Conservation (phyloP, 176 grass and related monocot species). For the Oryza brachyantha region DNA sequence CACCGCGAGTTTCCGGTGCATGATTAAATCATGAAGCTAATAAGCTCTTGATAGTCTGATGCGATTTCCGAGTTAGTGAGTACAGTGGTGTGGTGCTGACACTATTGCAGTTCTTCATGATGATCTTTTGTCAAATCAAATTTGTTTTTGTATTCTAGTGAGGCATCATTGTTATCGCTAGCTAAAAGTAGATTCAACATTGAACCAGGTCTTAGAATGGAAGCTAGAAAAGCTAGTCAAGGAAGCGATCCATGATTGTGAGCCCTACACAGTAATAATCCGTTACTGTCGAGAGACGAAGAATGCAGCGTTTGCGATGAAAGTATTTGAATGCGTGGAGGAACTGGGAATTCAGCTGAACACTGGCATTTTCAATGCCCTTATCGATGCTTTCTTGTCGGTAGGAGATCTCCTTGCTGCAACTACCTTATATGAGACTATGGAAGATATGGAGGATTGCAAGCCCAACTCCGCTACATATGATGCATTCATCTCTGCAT, state of each 20-base stretch:
- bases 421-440: constrained; percentile 42
- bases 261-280: constrained; percentile 37
- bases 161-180: background rate
- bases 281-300: constrained; percentile 30
- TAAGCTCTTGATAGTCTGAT: background rate
- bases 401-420: constrained; percentile 41
- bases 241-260: constrained; percentile 30
- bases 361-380: constrained; percentile 45
- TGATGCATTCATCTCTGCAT: constrained; percentile 41
- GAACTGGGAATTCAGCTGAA: constrained; percentile 30
- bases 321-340: constrained; percentile 34
- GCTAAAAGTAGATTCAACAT: background rate
- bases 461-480: constrained; percentile 43
- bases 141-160: background rate
- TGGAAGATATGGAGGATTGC: constrained; percentile 28
- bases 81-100: background rate
- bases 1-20: background rate
- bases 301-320: constrained; percentile 37
- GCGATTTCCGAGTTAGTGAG: background rate
- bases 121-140: background rate
- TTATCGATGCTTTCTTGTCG: constrained; percentile 35
- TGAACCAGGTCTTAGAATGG: constrained; percentile 47
- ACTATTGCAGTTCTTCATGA: background rate
- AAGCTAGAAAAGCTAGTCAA: constrained; percentile 44
- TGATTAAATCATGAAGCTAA: background rate